Evolutionary conservation across 2,329 filamentous ascomycete genomes (phyloP).

Genomic region (Arthrocladium fulminans): DNA sequence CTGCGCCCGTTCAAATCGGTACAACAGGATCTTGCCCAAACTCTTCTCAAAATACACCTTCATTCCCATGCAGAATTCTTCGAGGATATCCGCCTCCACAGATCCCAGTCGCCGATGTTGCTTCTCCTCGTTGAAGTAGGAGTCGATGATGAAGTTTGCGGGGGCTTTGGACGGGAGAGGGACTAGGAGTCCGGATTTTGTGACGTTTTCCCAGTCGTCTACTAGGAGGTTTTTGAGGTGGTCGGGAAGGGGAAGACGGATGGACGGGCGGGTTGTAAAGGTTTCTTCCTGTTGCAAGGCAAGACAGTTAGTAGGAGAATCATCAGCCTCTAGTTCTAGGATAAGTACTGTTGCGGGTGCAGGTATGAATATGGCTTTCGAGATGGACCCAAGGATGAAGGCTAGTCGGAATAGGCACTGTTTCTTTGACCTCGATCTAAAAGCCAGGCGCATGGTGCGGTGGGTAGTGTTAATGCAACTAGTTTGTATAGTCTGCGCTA

Average conservation of each 20-base stretch:
- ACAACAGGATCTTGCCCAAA: constrained; percentile 79
- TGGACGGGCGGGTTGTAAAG: constrained; percentile 73
- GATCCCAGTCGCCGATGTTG: constrained; percentile 56
- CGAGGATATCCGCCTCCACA: constrained; percentile 72
- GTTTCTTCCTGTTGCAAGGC: constrained; percentile 62
- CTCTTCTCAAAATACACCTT: constrained; percentile 91
- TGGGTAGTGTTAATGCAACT: too few species aligned
- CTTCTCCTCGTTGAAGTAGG: constrained; percentile 65
- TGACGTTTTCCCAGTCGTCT: constrained; percentile 98
- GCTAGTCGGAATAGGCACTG: too few species aligned
- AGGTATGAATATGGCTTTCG: too few species aligned
- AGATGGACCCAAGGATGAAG: too few species aligned
- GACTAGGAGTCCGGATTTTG: constrained; percentile 85
- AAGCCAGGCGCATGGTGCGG: too few species aligned
- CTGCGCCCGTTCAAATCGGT: constrained; percentile 87
- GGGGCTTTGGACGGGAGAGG: constrained; percentile 69
- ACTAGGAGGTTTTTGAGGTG: constrained; percentile 85
- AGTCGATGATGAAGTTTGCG: constrained; percentile 67
- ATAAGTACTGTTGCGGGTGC: not conserved
- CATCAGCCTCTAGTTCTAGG: not conserved
- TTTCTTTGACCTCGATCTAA: too few species aligned
- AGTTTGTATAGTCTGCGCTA: too few species aligned
- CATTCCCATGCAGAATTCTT: constrained; percentile 78
- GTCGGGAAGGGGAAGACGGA: constrained; percentile 80
- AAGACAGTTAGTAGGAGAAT: not conserved